These are phyloP conservation scores for Amanita pallidorosea DNA, from an alignment of 768 basidiomycete genomes.

Conservation along the genomic window DNA sequence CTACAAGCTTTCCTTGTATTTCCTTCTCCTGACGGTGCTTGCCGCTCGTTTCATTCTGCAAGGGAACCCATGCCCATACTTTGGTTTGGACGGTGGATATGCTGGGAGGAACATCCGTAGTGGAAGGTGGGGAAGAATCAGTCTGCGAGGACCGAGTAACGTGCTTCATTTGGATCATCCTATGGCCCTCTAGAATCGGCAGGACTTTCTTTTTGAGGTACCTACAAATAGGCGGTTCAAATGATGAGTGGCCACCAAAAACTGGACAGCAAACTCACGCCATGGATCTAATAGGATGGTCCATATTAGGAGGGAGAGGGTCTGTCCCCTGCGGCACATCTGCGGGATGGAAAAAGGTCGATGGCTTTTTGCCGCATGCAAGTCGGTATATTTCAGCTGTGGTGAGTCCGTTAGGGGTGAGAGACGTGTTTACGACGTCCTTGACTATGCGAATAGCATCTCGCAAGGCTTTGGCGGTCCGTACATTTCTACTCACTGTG, in stretches of 20 bases:
- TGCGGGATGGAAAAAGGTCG: conserved; percentile 16
- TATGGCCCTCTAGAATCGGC: conserved; percentile 28
- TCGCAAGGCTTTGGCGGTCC: not conserved
- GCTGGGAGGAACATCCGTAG: conserved; percentile 3
- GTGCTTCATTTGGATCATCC: conserved; percentile 30
- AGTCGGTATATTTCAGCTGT: conserved; percentile 28
- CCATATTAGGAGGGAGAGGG: conserved; percentile 24
- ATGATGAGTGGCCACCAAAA: not conserved
- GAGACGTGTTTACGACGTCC: conserved; percentile 16
- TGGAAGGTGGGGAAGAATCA: conserved; percentile 8
- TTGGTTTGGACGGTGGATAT: conserved; percentile 10
- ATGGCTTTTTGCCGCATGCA: conserved; percentile 17
- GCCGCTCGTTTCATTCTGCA: not conserved
- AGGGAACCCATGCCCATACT: conserved; percentile 31
- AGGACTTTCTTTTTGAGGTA: conserved; percentile 47
- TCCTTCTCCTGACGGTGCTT: conserved; percentile 1
- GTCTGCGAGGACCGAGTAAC: conserved; percentile 13
- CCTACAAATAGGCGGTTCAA: conserved; percentile 18
- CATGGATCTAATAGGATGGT: conserved; percentile 45
- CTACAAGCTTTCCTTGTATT: not conserved
- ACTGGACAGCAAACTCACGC: conserved; percentile 21
- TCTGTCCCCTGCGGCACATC: not conserved
- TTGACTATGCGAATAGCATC: conserved; percentile 16
- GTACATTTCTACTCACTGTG: not conserved
- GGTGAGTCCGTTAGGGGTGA: conserved; percentile 21